Conservation (phyloP, 331 rosid genomes). For the Acacia concinna region DNA sequence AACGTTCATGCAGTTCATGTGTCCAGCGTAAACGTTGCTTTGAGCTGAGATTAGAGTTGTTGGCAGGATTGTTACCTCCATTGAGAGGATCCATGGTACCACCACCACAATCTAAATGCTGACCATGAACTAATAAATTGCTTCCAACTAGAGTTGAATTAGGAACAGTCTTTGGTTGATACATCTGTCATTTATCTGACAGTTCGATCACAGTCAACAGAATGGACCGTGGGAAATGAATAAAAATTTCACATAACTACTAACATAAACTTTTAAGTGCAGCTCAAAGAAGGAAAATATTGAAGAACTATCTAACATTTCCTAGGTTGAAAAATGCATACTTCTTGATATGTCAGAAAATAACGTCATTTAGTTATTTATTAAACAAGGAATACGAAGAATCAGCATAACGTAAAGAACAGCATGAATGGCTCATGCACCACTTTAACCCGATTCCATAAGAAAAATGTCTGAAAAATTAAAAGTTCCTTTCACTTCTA, state of each 20-base stretch:
- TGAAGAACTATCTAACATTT: background rate
- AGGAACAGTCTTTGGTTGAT: conserved; percentile 59
- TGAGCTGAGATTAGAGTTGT: conserved; percentile 70
- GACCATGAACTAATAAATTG: conserved; percentile 64
- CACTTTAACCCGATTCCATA: background rate
- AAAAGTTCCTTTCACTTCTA: background rate
- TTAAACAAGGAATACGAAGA: background rate
- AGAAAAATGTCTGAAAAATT: background rate
- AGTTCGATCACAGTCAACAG: conserved; percentile 24
- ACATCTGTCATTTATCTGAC: conserved; percentile 70
- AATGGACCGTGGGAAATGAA: conserved; percentile 27
- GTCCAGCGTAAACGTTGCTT: conserved; percentile 97
- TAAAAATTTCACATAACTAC: conserved; percentile 4
- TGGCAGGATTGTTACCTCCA: conserved; percentile 63
- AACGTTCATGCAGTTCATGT: conserved; percentile 91
- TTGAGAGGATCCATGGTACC: conserved; percentile 65
- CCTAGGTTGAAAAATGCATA: conserved; percentile 3
- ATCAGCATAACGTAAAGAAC: background rate
- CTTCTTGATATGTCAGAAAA: background rate
- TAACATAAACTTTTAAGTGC: background rate
- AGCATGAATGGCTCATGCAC: background rate
- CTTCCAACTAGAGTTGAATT: conserved; percentile 50
- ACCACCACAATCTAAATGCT: conserved; percentile 55
- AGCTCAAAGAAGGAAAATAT: conserved; percentile 17
- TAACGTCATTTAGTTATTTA: background rate